Evolutionary conservation across 768 basidiomycete genomes (phyloP).

Genomic region (Pholiota molesta): DNA sequence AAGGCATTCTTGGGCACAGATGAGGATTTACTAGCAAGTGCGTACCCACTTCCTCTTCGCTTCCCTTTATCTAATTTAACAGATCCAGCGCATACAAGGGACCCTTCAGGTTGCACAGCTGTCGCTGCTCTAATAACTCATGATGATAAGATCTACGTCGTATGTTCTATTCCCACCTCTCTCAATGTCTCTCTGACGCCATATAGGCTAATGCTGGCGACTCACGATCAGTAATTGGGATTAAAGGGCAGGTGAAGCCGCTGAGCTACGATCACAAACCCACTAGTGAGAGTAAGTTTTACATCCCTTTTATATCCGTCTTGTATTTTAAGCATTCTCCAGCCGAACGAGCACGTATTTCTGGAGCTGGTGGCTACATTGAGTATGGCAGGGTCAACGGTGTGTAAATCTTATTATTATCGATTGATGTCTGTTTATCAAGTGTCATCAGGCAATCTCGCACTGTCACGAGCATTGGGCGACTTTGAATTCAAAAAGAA

Average conservation of each 20-base stretch:
- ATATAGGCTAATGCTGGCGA: constrained; percentile 95
- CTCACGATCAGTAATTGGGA: constrained; percentile 85
- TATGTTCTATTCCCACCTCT: constrained; percentile 38
- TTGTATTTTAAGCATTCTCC: constrained; percentile 13
- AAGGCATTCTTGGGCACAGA: constrained; percentile 92
- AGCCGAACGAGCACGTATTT: constrained; percentile 88
- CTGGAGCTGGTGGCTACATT: constrained; percentile 91
- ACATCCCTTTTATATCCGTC: constrained; percentile 1
- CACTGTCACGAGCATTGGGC: constrained; percentile 91
- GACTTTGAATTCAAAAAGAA: constrained; percentile 99
- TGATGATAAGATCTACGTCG: constrained; percentile 79
- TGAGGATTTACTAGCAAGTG: constrained; percentile 88
- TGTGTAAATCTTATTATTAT: constrained; percentile 32
- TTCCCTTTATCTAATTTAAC: constrained; percentile 18
- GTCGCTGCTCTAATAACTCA: constrained; percentile 83
- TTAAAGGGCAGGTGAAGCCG: constrained; percentile 85
- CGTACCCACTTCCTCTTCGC: constrained; percentile 25
- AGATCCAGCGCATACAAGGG: constrained; percentile 88
- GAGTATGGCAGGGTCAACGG: constrained; percentile 98
- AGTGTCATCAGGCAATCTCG: constrained; percentile 77
- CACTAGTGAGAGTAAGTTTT: constrained; percentile 70
- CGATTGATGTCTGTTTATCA: constrained; percentile 3
- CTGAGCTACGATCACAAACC: constrained; percentile 98
- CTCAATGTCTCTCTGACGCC: constrained; percentile 18
- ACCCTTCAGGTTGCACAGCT: constrained; percentile 96